Evolutionary conservation across 164 flowering plant species (phyloP), one percentile per base, ranked within the genome.

Genomic region (Kalanchoe fedtschenkoi): DNA sequence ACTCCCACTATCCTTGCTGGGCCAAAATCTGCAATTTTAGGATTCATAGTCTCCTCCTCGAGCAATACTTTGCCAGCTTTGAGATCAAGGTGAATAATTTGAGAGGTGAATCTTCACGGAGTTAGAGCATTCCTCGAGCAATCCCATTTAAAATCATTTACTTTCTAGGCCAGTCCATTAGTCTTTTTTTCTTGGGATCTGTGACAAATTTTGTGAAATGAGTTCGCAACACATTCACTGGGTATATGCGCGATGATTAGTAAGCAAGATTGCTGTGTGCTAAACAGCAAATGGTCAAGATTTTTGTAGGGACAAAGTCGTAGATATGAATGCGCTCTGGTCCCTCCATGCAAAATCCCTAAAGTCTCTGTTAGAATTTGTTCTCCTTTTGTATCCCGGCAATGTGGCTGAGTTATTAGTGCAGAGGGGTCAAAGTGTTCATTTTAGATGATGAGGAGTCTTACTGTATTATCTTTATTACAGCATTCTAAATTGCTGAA

Each of bases 11-110:
- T 70, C 65, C 74, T 75, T 10, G 87, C 86, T 73, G 76, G 69
- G 51, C 86, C 90, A 74, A 85, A 85, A 66, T 85, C 87, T 16
- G 90, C 67, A 16, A 85, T 78, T 65, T 85, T 83, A 1, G 87
- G 70, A 15, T 70, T 73, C 83, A 85, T 72, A 3, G 78, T 76
- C n/a, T n/a, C n/a, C 0, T 2, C 68, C 62, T 83, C 87, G 11
- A 85, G 38, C 34, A 85, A 55, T 13, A 85, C 55, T 56, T 85
- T 85, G 67, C n/a, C 69, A 6, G 86, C 76, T 66, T 85, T 85
- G 7, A 85, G 80, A 73, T 85, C 91, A n/a, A 81, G 75, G 47
- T 82, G 90, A 13, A 85, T 79, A n/a, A 85, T 80, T 66, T 66
- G 37, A 74, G 66, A 4, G 78, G 66, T 16, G 84, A 85, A 67